A percentile compares a stretch with the other conserved stretches of the same genome.
Conservation (phyloP, 768 basidiomycete genomes). For the Boletus speciosus region DNA sequence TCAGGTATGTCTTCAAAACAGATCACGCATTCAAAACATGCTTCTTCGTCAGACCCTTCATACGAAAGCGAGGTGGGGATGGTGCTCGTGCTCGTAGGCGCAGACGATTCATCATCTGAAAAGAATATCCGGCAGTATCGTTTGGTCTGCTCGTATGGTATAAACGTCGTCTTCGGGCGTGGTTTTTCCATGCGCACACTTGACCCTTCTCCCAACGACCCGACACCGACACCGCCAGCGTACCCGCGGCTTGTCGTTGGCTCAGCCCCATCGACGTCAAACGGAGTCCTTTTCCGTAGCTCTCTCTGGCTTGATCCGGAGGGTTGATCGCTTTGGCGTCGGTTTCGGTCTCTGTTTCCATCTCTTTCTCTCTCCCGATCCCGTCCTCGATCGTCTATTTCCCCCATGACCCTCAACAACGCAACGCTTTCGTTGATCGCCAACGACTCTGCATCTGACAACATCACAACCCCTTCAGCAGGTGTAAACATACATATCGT, state of each 20-base stretch:
- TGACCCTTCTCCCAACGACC: slow-evolving; percentile 4
- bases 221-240: neutral
- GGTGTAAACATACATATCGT: slow-evolving; percentile 56
- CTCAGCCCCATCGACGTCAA: neutral
- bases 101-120: slow-evolving; percentile 7
- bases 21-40: slow-evolving; percentile 47
- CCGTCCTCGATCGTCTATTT: slow-evolving; percentile 34
- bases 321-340: neutral
- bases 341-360: neutral
- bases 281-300: neutral
- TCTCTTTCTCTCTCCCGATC: slow-evolving; percentile 1
- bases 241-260: neutral
- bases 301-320: slow-evolving; percentile 1
- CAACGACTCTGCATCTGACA: slow-evolving; percentile 21
- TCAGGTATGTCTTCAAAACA: slow-evolving; percentile 49
- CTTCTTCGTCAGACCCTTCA: slow-evolving; percentile 6
- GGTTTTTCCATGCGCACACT: neutral
- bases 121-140: slow-evolving; percentile 28
- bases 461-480: slow-evolving; percentile 13
- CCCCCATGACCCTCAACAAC: slow-evolving; percentile 39
- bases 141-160: slow-evolving; percentile 20
- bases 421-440: slow-evolving; percentile 47
- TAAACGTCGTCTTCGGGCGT: neutral
- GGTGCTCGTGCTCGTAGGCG: neutral
- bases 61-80: slow-evolving; percentile 1